Evolutionary conservation across 1,284 basidiomycete species (phyloP).

Genomic region (Boletus sp.): DNA sequence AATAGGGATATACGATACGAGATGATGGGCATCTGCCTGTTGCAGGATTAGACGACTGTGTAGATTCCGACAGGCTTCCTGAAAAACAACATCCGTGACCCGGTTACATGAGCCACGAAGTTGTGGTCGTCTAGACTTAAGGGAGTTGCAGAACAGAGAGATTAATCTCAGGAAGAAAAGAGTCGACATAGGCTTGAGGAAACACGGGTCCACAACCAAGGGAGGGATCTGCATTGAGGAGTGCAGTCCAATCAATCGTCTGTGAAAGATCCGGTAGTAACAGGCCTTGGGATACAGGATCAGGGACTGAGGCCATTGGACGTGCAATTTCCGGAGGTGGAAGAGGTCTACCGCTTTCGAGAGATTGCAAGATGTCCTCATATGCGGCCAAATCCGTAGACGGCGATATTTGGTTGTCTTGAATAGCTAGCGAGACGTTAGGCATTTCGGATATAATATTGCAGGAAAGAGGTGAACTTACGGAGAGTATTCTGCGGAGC

Average conservation of each 20-base stretch:
- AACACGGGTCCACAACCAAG: neutral
- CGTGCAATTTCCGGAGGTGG: too few species aligned
- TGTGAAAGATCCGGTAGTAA: neutral
- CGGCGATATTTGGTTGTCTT: neutral
- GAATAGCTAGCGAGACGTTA: slow-evolving; percentile 6
- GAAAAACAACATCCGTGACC: neutral
- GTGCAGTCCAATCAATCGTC: slow-evolving; percentile 19
- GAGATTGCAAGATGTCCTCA: too few species aligned
- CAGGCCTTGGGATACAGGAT: neutral
- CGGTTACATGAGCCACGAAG: neutral
- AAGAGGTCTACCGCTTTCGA: too few species aligned
- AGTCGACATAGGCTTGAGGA: neutral
- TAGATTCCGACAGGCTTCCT: neutral
- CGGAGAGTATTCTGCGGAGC: neutral
- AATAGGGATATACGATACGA: too few species aligned
- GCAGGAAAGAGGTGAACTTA: neutral
- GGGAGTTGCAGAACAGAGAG: slow-evolving; percentile 28
- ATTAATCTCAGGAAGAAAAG: slow-evolving; percentile 22
- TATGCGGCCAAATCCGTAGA: neutral
- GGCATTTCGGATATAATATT: too few species aligned
- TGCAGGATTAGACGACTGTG: too few species aligned
- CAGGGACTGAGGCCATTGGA: too few species aligned
- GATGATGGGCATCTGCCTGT: too few species aligned
- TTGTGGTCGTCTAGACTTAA: neutral
- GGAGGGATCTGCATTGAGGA: slow-evolving; percentile 10